phyloP scores from a whole-genome alignment of 768 basidiomycete species.

The Lentinula sp. region DNA sequence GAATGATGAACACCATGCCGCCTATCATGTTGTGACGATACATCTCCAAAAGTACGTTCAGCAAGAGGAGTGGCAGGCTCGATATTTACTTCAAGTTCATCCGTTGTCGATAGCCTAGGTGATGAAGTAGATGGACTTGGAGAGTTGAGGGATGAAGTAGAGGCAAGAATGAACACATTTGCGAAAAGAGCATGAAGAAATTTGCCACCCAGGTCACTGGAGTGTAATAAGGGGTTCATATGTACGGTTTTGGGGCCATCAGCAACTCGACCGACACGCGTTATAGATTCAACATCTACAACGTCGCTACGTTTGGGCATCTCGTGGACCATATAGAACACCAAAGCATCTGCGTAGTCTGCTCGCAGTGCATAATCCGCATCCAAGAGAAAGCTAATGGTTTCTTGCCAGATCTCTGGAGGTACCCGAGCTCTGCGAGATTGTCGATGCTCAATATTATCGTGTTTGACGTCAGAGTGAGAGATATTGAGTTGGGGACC shows the following conservation, averaged over 20 bases:
- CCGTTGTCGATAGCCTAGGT: constrained; percentile 22
- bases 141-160: constrained; percentile 57
- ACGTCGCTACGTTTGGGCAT: constrained; percentile 57
- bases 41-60: constrained; percentile 18
- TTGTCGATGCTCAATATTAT: constrained; percentile 26
- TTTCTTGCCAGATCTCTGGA: constrained; percentile 89
- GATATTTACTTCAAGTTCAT: constrained; percentile 22
- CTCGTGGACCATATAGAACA: constrained; percentile 73
- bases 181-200: constrained; percentile 80
- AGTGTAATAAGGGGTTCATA: constrained; percentile 41
- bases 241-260: constrained; percentile 45
- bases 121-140: constrained; percentile 35
- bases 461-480: constrained; percentile 13
- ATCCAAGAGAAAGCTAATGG: constrained; percentile 79
- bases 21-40: constrained; percentile 30
- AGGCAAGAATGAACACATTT: constrained; percentile 73
- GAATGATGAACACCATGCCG: constrained; percentile 42
- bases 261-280: constrained; percentile 36
- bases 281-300: constrained; percentile 38
- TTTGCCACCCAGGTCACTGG: constrained; percentile 57
- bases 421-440: constrained; percentile 64
- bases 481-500: background rate
- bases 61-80: constrained; percentile 24
- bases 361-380: constrained; percentile 68
- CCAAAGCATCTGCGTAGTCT: constrained; percentile 69